Evolutionary conservation across 768 basidiomycete species (phyloP).

Genomic region (Amanita molliuscula): DNA sequence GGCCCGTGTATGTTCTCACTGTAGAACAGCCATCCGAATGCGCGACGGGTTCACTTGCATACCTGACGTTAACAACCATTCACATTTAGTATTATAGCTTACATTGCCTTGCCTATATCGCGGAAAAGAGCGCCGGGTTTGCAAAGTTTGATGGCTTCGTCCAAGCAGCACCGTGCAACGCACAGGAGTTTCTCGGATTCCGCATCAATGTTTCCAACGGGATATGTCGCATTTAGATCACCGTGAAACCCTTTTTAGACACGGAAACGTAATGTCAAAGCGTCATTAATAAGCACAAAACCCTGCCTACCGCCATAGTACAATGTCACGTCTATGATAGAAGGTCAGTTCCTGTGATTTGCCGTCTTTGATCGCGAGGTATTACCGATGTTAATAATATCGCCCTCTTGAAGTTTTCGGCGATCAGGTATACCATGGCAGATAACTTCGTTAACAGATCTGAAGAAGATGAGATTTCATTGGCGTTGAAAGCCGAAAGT

Average conservation of each 20-base stretch:
- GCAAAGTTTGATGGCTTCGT: conserved; percentile 85
- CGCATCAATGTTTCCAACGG: conserved; percentile 78
- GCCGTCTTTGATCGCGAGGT: conserved; percentile 3
- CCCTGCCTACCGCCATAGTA: conserved; percentile 58
- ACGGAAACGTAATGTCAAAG: conserved; percentile 1
- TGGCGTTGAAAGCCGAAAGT: background rate
- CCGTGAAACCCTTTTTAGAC: conserved; percentile 65
- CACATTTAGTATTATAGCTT: conserved; percentile 18
- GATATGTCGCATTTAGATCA: conserved; percentile 90
- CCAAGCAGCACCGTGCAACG: conserved; percentile 73
- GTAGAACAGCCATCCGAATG: conserved; percentile 79
- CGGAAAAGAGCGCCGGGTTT: conserved; percentile 89
- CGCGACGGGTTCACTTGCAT: conserved; percentile 70
- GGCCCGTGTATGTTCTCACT: conserved; percentile 86
- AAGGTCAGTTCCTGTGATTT: conserved; percentile 2
- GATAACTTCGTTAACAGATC: conserved; percentile 90
- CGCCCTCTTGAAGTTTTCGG: conserved; percentile 76
- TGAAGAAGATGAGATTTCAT: conserved; percentile 15
- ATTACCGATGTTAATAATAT: conserved; percentile 89
- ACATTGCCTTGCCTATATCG: conserved; percentile 84
- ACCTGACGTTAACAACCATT: background rate
- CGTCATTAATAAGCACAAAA: background rate
- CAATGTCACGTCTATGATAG: conserved; percentile 56
- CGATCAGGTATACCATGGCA: conserved; percentile 96
- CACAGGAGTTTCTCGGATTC: conserved; percentile 76